Evolutionary conservation across 257 asterid genomes (phyloP), one percentile per base, ranked within the genome.

Genomic region (Pogostemon cablin): DNA sequence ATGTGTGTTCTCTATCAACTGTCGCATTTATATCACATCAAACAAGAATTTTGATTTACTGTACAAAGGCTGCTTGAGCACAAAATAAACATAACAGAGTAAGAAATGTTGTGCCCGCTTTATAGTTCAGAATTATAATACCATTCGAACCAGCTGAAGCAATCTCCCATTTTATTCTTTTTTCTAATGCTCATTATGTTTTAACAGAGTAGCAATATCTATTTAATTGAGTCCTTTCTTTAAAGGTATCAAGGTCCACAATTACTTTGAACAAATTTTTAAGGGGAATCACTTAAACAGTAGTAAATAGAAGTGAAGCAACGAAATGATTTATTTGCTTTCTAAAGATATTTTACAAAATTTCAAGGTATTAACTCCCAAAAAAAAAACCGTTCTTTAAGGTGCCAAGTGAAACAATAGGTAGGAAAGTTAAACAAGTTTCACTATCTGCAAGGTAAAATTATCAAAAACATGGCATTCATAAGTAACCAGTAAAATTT

Each of bases 201-300:
- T 35, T n/a, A 34, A 71, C 47, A 17, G n/a, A 64, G 52, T 65
- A 70, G 65, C 38, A 7, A 25, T 9, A 39, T 42, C 20, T 42
- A 53, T 40, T 34, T 35, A 59, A 50, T 4, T 9, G 11, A 48
- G 50, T 62, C 10, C 44, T 56, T 37, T 62, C 46, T 56, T 64
- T n/a, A 56, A 65, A 67, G 40, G 55, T 39, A 48, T 52, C 43
- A 55, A 55, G 52, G 43, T 11, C 59, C 35, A 41, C n/a, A 50
- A 39, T 32, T 40, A 53, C 32, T 67, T 5, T 17, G 15, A 54
- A 54, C 10, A 54, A 50, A 12, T 50, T 4, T 32, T 48, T 48
- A 48, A 48, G 6, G 58, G 10, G 4, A 50, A 38, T 34, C 12
- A 43, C 44, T 59, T 3, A 35, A 42, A 40, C 32, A 48, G 44